Conservation (phyloP, 2,329 filamentous ascomycete species). For the Cladosporium cucumerinum region DNA sequence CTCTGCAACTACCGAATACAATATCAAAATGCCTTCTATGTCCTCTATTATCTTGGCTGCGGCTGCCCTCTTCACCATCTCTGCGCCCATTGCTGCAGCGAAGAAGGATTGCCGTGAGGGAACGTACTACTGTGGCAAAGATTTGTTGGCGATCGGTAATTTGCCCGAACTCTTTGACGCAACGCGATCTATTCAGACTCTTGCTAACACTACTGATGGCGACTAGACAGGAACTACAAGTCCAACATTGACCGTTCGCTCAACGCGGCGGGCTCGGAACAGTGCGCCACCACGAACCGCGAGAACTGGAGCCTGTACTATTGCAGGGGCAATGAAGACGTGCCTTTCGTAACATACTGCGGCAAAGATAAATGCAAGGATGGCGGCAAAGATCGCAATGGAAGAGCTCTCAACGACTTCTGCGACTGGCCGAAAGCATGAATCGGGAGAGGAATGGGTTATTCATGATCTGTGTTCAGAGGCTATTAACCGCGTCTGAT, state of each 20-base stretch:
- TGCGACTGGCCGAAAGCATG: neutral
- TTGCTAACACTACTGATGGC: neutral
- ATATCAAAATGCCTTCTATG: neutral
- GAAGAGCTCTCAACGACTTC: neutral
- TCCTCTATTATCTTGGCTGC: neutral
- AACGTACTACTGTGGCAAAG: neutral
- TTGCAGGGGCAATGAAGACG: neutral
- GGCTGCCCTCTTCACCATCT: neutral
- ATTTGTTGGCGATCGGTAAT: neutral
- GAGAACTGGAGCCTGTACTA: neutral
- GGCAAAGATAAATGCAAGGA: neutral
- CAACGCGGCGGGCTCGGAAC: neutral
- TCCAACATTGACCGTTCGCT: neutral
- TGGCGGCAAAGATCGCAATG: neutral
- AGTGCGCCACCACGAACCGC: neutral
- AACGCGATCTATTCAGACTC: neutral
- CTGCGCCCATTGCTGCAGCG: neutral
- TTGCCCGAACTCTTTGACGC: neutral
- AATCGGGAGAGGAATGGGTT: neutral
- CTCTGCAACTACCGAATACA: neutral
- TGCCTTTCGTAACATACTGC: neutral
- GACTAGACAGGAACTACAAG: neutral
- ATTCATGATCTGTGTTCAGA: neutral
- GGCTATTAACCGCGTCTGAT: neutral
- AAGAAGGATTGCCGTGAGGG: neutral